Conservation (phyloP, 2,329 filamentous ascomycete species). For the Aspergillus pseudoterreus region DNA sequence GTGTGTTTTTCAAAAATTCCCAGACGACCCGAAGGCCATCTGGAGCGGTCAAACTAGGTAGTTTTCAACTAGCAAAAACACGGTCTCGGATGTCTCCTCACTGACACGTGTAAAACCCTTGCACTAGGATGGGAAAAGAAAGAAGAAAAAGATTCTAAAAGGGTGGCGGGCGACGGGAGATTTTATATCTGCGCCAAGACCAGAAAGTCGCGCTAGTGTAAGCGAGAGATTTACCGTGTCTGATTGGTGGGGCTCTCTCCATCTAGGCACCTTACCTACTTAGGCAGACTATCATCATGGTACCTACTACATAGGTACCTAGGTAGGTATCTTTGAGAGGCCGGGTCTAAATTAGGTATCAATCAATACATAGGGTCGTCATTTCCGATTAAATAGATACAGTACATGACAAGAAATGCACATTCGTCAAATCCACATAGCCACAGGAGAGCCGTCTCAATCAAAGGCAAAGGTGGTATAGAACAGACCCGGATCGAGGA, state of each 20-base stretch:
- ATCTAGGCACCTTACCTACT: conserved; percentile 6
- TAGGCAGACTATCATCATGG: neutral
- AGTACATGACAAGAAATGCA: conserved; percentile 19
- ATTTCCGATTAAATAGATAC: conserved; percentile 12
- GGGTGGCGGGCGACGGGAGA: neutral
- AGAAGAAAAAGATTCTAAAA: conserved; percentile 29
- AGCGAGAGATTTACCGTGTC: conserved; percentile 19
- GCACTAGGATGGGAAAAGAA: conserved; percentile 41
- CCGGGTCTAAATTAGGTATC: too few relatives aligned
- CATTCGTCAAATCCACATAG: conserved; percentile 20
- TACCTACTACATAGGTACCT: neutral
- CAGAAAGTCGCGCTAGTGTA: conserved; percentile 20
- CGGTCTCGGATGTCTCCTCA: conserved; percentile 85
- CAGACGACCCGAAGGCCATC: conserved; percentile 65
- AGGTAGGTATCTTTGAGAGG: neutral
- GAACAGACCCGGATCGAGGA: conserved; percentile 6
- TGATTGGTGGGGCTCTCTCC: neutral
- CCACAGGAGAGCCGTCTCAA: conserved; percentile 12
- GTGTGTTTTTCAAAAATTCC: conserved; percentile 70
- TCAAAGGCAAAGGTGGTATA: conserved; percentile 8
- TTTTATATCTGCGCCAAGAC: conserved; percentile 24
- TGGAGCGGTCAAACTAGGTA: conserved; percentile 73
- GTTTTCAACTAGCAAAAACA: conserved; percentile 91
- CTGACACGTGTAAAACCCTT: conserved; percentile 77
- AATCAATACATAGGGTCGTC: neutral